Evolutionary conservation across 2,329 filamentous ascomycete genomes (phyloP), one percentile per base, ranked within the genome.

Genomic region (Ophiostoma perfectum): DNA sequence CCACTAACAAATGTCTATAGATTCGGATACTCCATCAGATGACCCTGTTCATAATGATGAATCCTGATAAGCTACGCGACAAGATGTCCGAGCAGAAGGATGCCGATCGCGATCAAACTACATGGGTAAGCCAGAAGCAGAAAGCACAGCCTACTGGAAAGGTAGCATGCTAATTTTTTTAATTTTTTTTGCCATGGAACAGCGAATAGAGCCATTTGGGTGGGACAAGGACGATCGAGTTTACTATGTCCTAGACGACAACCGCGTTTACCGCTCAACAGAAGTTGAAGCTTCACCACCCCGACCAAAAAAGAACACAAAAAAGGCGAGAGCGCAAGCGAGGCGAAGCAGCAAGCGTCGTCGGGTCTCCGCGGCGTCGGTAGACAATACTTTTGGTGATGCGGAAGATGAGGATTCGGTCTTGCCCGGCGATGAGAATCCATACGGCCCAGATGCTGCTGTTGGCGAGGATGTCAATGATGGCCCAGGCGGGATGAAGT

Each of bases 191-290:
- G 27, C 16, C 18, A 5, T 67, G 27, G 7, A 39, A 16, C 16
- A 90, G 88, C 82, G 88, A 70, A 92, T 95, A 72, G 91, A 94
- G 74, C 90, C 91, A 0, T 88, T 90, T 71, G 95, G 95, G 9
- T 98, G 92, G 88, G 95, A 99, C 77, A 84, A 87, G 36, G 84
- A 97, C 64, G 93, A 96, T 72, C 89, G 92, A 49, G 88, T 88
- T 47, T 96, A 98, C 76, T 96, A 90, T 75, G 89, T 98, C 3
- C 84, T 99, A 3, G 94, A 98, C 74, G 95, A 99, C 76, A 96
- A 97, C 74, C 87, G 95, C 71, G 82, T 99, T 58, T 99, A 99
- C 77, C 90, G 93, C 68, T 84, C 90, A 70, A 92, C 91, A n/a
- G 91, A 96, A 70, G 84, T 90, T 39, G 86, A 87, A 0, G 82